These are phyloP conservation scores for Neonectria ditissima DNA, from an alignment of 2,329 filamentous ascomycete species.

Conservation along the genomic window DNA sequence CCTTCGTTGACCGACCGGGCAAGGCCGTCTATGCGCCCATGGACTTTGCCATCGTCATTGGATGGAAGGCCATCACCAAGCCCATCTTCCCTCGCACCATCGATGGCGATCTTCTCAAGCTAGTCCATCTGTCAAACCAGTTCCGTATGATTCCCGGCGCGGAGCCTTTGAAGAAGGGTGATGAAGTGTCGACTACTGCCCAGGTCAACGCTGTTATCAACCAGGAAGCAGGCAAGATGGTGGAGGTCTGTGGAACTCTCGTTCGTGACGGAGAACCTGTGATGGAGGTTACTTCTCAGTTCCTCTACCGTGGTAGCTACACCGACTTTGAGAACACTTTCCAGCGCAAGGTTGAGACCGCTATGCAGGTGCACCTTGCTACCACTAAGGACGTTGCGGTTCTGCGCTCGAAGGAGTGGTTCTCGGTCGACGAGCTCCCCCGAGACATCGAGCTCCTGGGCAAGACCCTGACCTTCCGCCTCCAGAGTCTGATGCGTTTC, in stretches of 20 bases:
- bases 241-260: slow-evolving; percentile 98
- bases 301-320: slow-evolving; percentile 94
- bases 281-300: slow-evolving; percentile 99
- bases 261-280: slow-evolving; percentile 84
- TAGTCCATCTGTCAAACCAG: slow-evolving; percentile 95
- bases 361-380: slow-evolving; percentile 89
- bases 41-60: slow-evolving; percentile 98
- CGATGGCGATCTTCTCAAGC: slow-evolving; percentile 93
- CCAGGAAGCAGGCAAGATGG: slow-evolving; percentile 99
- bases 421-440: slow-evolving; percentile 78
- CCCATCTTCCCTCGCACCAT: slow-evolving; percentile 98
- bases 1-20: slow-evolving; percentile 94
- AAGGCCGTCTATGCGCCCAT: slow-evolving; percentile 96
- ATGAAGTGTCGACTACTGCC: slow-evolving; percentile 90
- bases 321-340: slow-evolving; percentile 98
- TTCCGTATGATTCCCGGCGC: slow-evolving; percentile 99
- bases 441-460: slow-evolving; percentile 88
- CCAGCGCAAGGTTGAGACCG: slow-evolving; percentile 95
- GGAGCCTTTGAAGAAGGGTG: slow-evolving; percentile 93
- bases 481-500: slow-evolving; percentile 91
- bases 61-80: slow-evolving; percentile 99
- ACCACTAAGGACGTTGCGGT: slow-evolving; percentile 94
- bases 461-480: slow-evolving; percentile 94
- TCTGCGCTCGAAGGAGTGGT: slow-evolving; percentile 97
- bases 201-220: slow-evolving; percentile 98